Evolutionary conservation across 305 asterid species (phyloP).

Genomic region (Fraxinus dipetala): DNA sequence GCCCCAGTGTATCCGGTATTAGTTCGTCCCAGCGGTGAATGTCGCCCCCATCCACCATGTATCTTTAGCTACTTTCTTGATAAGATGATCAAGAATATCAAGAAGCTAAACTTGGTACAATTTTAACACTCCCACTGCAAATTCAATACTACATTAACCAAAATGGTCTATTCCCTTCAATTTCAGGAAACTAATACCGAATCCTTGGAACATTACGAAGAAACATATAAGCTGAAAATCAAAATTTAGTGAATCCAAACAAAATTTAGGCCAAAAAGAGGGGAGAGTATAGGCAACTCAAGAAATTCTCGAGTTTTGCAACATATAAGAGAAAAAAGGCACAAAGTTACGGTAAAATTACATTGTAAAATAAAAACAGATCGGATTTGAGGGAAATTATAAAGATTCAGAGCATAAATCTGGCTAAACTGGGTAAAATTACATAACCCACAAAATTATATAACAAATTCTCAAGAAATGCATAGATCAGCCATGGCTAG

Average conservation of each 20-base stretch:
- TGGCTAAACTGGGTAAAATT: conserved; percentile 9
- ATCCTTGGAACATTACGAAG: not conserved
- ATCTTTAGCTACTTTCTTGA: conserved; percentile 12
- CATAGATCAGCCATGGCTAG: conserved; percentile 34
- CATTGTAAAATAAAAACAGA: not conserved
- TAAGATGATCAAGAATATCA: not conserved
- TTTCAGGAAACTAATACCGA: not conserved
- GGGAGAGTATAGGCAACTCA: not conserved
- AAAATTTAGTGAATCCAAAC: not conserved
- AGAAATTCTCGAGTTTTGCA: not conserved
- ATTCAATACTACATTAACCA: not conserved
- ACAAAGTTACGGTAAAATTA: not conserved
- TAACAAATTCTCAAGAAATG: conserved; percentile 26
- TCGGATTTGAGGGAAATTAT: not conserved
- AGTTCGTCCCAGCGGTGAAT: conserved; percentile 66
- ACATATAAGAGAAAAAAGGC: not conserved
- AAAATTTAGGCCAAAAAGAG: not conserved
- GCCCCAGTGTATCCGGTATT: conserved; percentile 77
- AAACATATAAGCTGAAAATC: not conserved
- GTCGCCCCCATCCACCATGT: conserved; percentile 52
- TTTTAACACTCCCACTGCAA: not conserved
- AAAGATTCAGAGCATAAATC: not conserved
- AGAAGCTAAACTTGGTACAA: not conserved
- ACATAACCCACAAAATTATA: conserved; percentile 29
- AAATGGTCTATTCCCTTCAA: not conserved